Evolutionary conservation across 805 yeast species (phyloP), one percentile per base, ranked within the genome.

Genomic region (Kodamaea nitidulidarum): DNA sequence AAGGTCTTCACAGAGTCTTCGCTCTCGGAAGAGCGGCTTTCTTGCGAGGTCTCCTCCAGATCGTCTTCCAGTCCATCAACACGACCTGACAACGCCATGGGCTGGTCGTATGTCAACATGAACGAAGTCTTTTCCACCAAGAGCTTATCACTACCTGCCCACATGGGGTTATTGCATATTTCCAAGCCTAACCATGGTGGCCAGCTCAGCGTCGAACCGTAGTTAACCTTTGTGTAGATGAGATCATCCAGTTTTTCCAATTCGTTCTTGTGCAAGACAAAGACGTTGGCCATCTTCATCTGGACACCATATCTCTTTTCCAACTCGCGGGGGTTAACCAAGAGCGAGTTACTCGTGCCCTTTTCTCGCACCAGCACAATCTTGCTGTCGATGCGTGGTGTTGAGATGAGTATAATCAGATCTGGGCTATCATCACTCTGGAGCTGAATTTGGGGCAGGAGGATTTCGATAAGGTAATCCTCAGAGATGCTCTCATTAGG

Each of bases 141-240:
- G 36, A 80, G 67, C 40, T 74, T 72, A 9, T 72, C 67, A 8
- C 62, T 52, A 2, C 63, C 67, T 2, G 71, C 68, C 43, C 78
- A 60, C 2, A 70, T 51, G 0, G 71, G 67, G 21, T 55, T 54
- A 37, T 52, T 55, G 45, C 85, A 78, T 15, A 81, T 66, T 51
- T 87, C 95, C 35, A 77, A 56, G 1, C 90, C 88, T 24, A 88
- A 58, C 88, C 95, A 90, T 0, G 96, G 95, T 2, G 96, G 96
- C 97, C 96, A 90, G 14, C 65, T 64, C 11, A 60, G 51, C 7
- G 52, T 58, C 2, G 84, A 74, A 1, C 95, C 93, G 60, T 87
- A 88, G 2, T 75, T 63, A 9, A 61, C 59, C 9, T 64, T 60
- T 31, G 75, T 71, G 48, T 74, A 71, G 22, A 70, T 66, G 7